Evolutionary conservation across 2,329 filamentous ascomycete species (phyloP), one percentile per base, ranked within the genome.

Genomic region (Sodiomyces alkalinus): DNA sequence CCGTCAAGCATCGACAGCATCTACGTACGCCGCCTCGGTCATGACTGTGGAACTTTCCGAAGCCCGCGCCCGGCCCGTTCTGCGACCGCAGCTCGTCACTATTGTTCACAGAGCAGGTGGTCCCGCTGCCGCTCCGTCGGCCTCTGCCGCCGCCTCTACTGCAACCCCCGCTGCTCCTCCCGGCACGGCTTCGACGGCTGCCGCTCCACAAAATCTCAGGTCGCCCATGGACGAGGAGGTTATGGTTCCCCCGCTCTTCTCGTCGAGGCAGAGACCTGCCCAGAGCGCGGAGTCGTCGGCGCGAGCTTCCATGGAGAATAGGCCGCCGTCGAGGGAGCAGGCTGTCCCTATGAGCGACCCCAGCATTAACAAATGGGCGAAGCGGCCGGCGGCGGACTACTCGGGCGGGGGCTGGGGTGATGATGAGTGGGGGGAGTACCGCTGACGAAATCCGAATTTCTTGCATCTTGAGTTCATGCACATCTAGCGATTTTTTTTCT

Each of bases 331-430:
- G n/a, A n/a, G n/a, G n/a, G n/a, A n/a, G 25, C 7, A 4, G 17
- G 12, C 21, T 12, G 19, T 6, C 13, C 7, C 8, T 4, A 24
- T 19, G 10, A 20, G 16, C 11, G 20, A 10, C 6, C 14, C 19
- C 4, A 9, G 16, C 11, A 28, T n/a, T n/a, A 31, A 38, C 21
- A 41, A 40, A 22, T 45, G 42, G 45, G 33, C 36, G 6, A 38
- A 37, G 24, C 39, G 34, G 9, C 34, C 43, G 6, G 37, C 40
- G 1, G 38, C 31, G 7, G 44, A 49, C 29, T 47, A 47, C 18
- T 48, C 46, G 1, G 46, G 46, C 3, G 41, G 38, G 3, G 43
- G 38, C 12, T 48, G 44, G 45, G 44, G 42, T 2, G 34, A 39
- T 27, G 37, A 40, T 5, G 36, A 34, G 4, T 38, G 34, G 34